These are phyloP conservation scores for Grosmannia clavigera DNA, from an alignment of 2,329 filamentous ascomycete genomes.

Conservation along the genomic window DNA sequence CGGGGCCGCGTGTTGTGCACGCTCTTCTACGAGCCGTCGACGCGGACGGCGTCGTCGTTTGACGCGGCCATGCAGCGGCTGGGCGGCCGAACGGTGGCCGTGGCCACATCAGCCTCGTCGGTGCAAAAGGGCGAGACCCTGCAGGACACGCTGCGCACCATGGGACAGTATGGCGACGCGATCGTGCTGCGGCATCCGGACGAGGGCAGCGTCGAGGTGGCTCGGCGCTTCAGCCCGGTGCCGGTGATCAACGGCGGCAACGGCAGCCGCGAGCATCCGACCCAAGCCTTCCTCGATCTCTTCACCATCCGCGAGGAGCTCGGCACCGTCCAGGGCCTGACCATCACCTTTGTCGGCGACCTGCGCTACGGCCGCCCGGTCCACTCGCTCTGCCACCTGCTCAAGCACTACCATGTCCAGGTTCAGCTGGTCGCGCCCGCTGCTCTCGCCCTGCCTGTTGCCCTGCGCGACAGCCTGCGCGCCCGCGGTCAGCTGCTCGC, in stretches of 20 bases:
- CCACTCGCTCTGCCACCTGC: slow-evolving; percentile 86
- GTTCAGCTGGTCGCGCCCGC: slow-evolving; percentile 84
- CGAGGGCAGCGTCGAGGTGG: slow-evolving; percentile 66
- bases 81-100: slow-evolving; percentile 71
- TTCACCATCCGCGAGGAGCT: slow-evolving; percentile 98
- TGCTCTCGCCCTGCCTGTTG: slow-evolving; percentile 61
- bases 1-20: slow-evolving; percentile 78
- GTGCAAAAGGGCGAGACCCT: slow-evolving; percentile 91
- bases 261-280: slow-evolving; percentile 90
- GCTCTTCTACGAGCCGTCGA: slow-evolving; percentile 97
- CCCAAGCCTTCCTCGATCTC: slow-evolving; percentile 91
- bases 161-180: slow-evolving; percentile 89
- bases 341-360: slow-evolving; percentile 91
- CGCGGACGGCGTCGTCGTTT: slow-evolving; percentile 87
- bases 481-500: slow-evolving; percentile 62
- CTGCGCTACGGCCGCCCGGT: slow-evolving; percentile 88
- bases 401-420: slow-evolving; percentile 89
- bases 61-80: slow-evolving; percentile 98
- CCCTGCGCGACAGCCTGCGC: slow-evolving; percentile 61
- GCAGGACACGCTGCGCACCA: slow-evolving; percentile 84
- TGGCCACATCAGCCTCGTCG: slow-evolving; percentile 74
- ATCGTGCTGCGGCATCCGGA: slow-evolving; percentile 92
- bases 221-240: slow-evolving; percentile 76
- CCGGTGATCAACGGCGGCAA: slow-evolving; percentile 97
- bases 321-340: slow-evolving; percentile 87